These are phyloP conservation scores for Orobanche coerulescens DNA, from an alignment of 257 asterid species.

Conservation along the genomic window DNA sequence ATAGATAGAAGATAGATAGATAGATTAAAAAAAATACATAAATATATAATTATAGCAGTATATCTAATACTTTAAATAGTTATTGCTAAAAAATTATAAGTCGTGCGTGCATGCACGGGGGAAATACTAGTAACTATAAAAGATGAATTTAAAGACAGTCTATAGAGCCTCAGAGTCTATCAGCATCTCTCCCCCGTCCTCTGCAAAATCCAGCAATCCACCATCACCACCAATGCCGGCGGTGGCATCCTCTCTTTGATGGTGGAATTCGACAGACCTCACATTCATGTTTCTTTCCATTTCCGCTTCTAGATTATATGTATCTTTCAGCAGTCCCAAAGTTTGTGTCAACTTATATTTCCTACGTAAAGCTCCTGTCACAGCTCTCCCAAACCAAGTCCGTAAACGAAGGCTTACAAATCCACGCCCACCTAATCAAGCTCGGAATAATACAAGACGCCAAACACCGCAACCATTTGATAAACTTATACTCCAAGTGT, in stretches of 20 bases:
- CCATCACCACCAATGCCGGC: background rate
- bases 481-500: constrained; percentile 53
- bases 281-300: background rate
- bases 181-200: too few relatives aligned
- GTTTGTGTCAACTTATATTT: constrained; percentile 24
- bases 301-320: constrained; percentile 24
- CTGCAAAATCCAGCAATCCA: background rate
- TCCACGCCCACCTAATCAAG: constrained; percentile 54
- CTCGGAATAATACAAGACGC: constrained; percentile 33
- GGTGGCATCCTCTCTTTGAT: background rate
- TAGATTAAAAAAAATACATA: too few relatives aligned
- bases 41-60: too few relatives aligned
- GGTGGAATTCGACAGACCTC: background rate
- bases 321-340: constrained; percentile 20
- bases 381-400: constrained; percentile 42
- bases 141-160: too few relatives aligned
- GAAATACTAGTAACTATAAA: too few relatives aligned
- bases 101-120: too few relatives aligned
- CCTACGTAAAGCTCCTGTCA: constrained; percentile 50
- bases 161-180: too few relatives aligned
- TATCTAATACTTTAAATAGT: too few relatives aligned
- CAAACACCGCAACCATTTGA: constrained; percentile 43
- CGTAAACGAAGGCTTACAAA: constrained; percentile 41
- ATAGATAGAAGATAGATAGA: too few relatives aligned
- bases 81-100: too few relatives aligned